Evolutionary conservation across 192 early-diverging fungal genomes (phyloP).

Genomic region (Entophlyctis luteolus): DNA sequence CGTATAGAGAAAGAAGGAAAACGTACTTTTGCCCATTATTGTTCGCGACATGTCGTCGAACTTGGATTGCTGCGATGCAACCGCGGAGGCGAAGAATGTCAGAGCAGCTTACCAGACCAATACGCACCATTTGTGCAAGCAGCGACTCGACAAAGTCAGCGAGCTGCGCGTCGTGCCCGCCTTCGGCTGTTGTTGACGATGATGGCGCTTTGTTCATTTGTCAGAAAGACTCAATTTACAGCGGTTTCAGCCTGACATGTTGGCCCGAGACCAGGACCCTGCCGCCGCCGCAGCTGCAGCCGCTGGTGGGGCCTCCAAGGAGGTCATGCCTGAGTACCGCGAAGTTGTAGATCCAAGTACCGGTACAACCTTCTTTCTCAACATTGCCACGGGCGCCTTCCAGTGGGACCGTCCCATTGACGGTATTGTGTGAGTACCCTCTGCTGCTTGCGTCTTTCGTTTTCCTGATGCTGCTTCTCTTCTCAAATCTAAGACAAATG

Average conservation of each 20-base stretch:
- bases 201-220: too few relatives aligned
- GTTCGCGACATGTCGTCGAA: slow-evolving; percentile 31
- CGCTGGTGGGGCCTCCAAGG: too few relatives aligned
- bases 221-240: not conserved
- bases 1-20: not conserved
- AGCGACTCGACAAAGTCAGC: slow-evolving; percentile 27
- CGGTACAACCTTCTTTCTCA: slow-evolving; percentile 49
- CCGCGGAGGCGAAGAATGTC: not conserved
- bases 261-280: not conserved
- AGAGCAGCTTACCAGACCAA: not conserved
- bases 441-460: not conserved
- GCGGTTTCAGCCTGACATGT: not conserved
- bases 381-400: slow-evolving; percentile 77
- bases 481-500: not conserved
- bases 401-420: slow-evolving; percentile 59
- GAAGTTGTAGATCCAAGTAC: slow-evolving; percentile 48
- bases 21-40: slow-evolving; percentile 34
- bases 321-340: slow-evolving; percentile 1
- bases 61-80: slow-evolving; percentile 26
- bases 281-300: not conserved
- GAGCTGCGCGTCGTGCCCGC: slow-evolving; percentile 22
- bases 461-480: not conserved
- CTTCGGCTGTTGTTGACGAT: too few relatives aligned
- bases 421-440: slow-evolving; percentile 60
- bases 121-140: slow-evolving; percentile 21